These are phyloP conservation scores for Pichia scutulata DNA, from an alignment of 805 yeast species.

Conservation along the genomic window DNA sequence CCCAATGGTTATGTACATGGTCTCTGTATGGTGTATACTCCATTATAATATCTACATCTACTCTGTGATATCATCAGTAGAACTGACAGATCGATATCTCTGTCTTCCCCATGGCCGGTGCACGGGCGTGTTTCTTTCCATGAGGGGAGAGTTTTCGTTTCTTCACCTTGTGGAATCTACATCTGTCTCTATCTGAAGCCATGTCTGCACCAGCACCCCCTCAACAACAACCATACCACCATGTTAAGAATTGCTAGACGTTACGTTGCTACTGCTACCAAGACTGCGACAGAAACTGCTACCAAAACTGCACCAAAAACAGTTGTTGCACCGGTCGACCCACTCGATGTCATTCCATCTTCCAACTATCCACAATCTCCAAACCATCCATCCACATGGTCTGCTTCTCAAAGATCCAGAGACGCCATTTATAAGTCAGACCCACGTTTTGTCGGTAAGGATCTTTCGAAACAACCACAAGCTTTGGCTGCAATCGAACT, in stretches of 20 bases:
- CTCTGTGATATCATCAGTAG: no score
- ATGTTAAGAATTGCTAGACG: constrained; percentile 6
- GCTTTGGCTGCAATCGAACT: constrained; percentile 82
- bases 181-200: background rate
- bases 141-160: background rate
- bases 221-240: background rate
- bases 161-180: background rate
- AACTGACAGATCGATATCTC: no score
- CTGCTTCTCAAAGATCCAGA: constrained; percentile 57
- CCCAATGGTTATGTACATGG: background rate
- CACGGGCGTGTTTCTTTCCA: background rate
- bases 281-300: constrained; percentile 10
- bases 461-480: constrained; percentile 61
- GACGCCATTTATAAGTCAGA: constrained; percentile 44
- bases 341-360: constrained; percentile 13
- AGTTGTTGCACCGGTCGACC: constrained; percentile 10
- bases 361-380: constrained; percentile 52
- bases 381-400: constrained; percentile 65
- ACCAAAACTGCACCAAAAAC: constrained; percentile 8
- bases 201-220: no score
- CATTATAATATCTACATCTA: no score
- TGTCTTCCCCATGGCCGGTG: no score
- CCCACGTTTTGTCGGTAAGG: constrained; percentile 66
- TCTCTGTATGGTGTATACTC: no score
- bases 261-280: constrained; percentile 12